Percentiles rank a stretch among this genome's conserved stretches.
phyloP scores from a whole-genome alignment of 1,284 basidiomycete genomes.

The Ganoderma leucocontextum region DNA sequence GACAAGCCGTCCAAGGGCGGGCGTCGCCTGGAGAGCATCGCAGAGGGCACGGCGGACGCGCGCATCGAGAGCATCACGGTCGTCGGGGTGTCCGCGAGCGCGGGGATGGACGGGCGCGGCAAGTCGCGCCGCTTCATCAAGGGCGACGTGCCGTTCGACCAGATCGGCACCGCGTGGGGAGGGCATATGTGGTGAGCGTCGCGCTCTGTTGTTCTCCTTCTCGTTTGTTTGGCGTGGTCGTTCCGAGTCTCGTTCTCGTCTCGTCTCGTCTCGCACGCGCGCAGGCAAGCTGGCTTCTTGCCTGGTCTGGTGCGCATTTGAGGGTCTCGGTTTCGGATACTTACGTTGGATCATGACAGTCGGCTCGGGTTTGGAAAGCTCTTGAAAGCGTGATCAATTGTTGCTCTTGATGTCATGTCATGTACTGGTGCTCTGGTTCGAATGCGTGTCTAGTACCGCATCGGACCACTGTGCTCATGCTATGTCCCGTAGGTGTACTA shows the following conservation, averaged over 20 bases:
- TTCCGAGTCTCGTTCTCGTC: not conserved
- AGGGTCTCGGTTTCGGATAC: conserved; percentile 11
- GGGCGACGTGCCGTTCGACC: conserved; percentile 31
- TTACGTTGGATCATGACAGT: conserved; percentile 4
- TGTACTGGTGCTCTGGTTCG: not conserved
- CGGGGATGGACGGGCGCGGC: conserved; percentile 31
- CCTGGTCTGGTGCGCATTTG: conserved; percentile 5
- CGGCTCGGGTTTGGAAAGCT: conserved; percentile 5
- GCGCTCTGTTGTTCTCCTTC: not conserved
- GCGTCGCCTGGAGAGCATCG: conserved; percentile 29
- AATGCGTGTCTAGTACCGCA: conserved; percentile 1
- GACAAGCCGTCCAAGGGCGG: conserved; percentile 26
- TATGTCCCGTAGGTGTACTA: conserved; percentile 2
- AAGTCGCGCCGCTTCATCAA: conserved; percentile 35
- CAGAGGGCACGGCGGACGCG: conserved; percentile 21
- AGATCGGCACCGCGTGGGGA: conserved; percentile 31
- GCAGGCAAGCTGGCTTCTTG: conserved; percentile 25
- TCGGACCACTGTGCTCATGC: not conserved
- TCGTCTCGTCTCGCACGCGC: not conserved
- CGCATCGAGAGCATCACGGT: conserved; percentile 18
- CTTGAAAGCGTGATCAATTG: not conserved
- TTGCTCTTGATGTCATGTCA: not conserved
- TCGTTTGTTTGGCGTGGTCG: not conserved
- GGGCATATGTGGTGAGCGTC: conserved; percentile 19
- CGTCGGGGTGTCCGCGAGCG: conserved; percentile 35